Evolutionary conservation across 345 rosid genomes (phyloP), one percentile per base, ranked within the genome.

Genomic region (Trapa incisa): DNA sequence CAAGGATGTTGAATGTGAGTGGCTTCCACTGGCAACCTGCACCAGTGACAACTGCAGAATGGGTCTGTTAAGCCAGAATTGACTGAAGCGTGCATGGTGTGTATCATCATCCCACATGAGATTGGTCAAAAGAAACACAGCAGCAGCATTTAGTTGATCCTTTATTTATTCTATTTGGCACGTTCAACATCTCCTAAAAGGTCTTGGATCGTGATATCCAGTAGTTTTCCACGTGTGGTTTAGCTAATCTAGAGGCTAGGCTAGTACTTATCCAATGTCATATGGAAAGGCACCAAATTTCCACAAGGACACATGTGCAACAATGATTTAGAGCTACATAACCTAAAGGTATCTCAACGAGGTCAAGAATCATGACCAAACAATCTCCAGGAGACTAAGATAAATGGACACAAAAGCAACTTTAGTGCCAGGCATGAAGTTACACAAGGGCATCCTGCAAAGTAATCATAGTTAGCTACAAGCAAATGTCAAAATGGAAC

Each of bases 171-270:
- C 0, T 1, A 4, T n/a, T n/a, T 14, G 0, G 7, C 29, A n/a
- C 7, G 2, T 72, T 72, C 75, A 65, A 61, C 67, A 22, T 42
- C 41, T 47, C 6, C 57, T 38, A 72, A 76, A 76, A 69, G 8
- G 82, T 75, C 79, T 72, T 67, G 0, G 89, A 87, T 61, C 61
- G 72, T 39, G 87, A 85, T 81, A 61, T 60, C 67, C 47, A 37
- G 80, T 79, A 72, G 78, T 80, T 87, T 85, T 87, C 89, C 89
- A 85, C 91, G 89, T 88, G 89, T 73, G 79, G 86, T 71, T 86
- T 85, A 84, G 88, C 91, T 82, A 88, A 81, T 81, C 76, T 68
- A 71, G 50, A 17, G 78, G 61, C 71, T 68, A 17, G 78, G 61
- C 71, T 68, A 62, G 80, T 72, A 54, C 70, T 72, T 69, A 78